Evolutionary conservation across 1,284 basidiomycete genomes (phyloP), one percentile per base, ranked within the genome.

Genomic region (Tilletia setariae): DNA sequence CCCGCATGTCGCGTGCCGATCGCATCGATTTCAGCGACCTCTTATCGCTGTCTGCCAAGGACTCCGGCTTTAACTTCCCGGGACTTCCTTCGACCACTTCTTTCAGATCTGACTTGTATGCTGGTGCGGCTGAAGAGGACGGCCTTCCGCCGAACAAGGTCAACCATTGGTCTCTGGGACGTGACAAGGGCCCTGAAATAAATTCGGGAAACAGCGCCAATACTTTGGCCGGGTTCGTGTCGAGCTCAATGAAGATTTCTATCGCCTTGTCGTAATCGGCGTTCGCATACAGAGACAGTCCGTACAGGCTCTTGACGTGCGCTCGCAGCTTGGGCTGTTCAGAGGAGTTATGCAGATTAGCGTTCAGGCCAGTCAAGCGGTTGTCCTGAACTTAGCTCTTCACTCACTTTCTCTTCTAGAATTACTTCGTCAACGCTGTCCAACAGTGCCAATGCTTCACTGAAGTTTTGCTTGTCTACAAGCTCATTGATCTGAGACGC

Each of bases 181-280:
- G 87, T 15, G 89, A 86, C 13, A 98, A 83, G 40, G 90, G 86
- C 2, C 95, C 95, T 0, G 93, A 87, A 1, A 98, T 88, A 19
- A 85, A 85, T 61, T 90, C 87, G 0, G 93, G 92, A 82, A 92
- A 98, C 2, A 98, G 85, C 0, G 94, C 91, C 15, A 98, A 87
- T 0, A 98, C 92, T 78, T 94, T 92, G 1, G 93, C 92, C 0
- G 95, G 95, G 77, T 96, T 95, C 72, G 93, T 86, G 74, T 98
- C 91, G 56, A 95, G 88, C 51, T 90, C 88, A 64, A 94, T 88
- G 81, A 98, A 95, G 0, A 89, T 87, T 78, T 95, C 90, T 67
- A 98, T 89, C 0, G 95, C 94, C 16, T 86, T 84, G 70, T 91
- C 89, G 75, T 87, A 93, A 66, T 89, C 86, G 16, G 86, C 86